phyloP scores from a whole-genome alignment of 1,284 basidiomycete species.

The Cryptococcus sp. region DNA sequence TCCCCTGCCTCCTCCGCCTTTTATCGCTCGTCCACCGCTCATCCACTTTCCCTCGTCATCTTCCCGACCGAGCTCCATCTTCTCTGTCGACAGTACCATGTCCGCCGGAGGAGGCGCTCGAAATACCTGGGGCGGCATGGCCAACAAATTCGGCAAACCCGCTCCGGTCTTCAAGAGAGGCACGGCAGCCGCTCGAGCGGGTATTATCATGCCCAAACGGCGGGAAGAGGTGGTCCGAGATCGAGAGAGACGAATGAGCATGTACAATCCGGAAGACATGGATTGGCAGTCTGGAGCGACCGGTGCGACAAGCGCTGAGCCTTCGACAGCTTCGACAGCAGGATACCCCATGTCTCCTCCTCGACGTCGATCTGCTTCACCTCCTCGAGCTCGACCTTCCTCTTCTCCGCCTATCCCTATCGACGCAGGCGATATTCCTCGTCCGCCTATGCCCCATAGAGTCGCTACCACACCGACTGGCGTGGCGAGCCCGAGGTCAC shows the following conservation, averaged over 20 bases:
- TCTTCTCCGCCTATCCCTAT: too few species aligned
- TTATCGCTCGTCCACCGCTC: background rate
- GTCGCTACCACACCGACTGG: too few species aligned
- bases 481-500: too few species aligned
- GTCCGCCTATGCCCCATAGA: too few species aligned
- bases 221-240: conserved; percentile 1
- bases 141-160: conserved; percentile 1
- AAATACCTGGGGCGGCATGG: conserved; percentile 9
- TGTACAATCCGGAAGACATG: conserved; percentile 1
- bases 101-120: too few species aligned
- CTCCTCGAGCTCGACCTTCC: background rate
- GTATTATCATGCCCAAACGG: conserved; percentile 11
- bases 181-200: background rate
- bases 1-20: conserved; percentile 1
- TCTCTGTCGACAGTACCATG: background rate
- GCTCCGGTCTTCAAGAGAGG: conserved; percentile 2
- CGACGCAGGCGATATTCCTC: too few species aligned
- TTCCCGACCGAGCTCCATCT: conserved; percentile 1
- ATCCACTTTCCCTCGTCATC: background rate
- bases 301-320: background rate
- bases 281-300: background rate
- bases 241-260: background rate
- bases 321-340: background rate
- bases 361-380: background rate
- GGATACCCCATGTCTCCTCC: background rate